Base-by-base conservation (phyloP, 2,329 filamentous ascomycete species). In the Colletotrichum sp. region DNA sequence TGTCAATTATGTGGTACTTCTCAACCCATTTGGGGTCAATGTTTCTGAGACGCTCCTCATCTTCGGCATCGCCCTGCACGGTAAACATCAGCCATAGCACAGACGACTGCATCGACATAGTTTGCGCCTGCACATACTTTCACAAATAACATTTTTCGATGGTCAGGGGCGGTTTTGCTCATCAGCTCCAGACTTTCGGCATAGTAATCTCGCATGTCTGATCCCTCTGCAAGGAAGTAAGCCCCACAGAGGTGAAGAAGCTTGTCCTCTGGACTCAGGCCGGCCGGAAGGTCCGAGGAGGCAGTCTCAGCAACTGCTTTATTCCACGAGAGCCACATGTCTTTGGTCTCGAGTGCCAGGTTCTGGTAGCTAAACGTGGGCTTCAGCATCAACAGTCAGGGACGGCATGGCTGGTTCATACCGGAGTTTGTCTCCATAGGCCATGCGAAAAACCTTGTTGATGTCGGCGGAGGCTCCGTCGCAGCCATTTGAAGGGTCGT, bases 261-360 rank as follows among this genome's bases (percentile, higher is more conserved):
- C 59, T 78, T 69, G 74, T 80, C 79, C 28, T 78, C 66, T 2
- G 79, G 79, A 15, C 13, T 78, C 15, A 82, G 68, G 15, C 77
- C 77, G 1, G 26, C 13, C 2, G 80, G 80, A n/a, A 81, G 78
- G n/a, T 77, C 74, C 6, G 76, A 77, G 36, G 61, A 61, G 55
- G 59, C 59, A 34, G 57, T 71, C n/a, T 65, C 28, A 30, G 52
- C 72, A 48, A 81, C 80, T 32, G 26, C 57, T 39, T 74, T 34
- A 28, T 81, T 81, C 80, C 80, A 82, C 12, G 79, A 75, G n/a
- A 80, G 79, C 81, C 82, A 84, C 15, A 83, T 76, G 70, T 82
- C 80, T 63, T 81, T 78, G 3, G 82, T 81, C 59, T 84, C 82
- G 4, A 83, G 70, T 4, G 79, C 82, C 34, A 83, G 76, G 57